Base-by-base conservation (phyloP, 306 rosid genomes). In the Mucuna pruriens region DNA sequence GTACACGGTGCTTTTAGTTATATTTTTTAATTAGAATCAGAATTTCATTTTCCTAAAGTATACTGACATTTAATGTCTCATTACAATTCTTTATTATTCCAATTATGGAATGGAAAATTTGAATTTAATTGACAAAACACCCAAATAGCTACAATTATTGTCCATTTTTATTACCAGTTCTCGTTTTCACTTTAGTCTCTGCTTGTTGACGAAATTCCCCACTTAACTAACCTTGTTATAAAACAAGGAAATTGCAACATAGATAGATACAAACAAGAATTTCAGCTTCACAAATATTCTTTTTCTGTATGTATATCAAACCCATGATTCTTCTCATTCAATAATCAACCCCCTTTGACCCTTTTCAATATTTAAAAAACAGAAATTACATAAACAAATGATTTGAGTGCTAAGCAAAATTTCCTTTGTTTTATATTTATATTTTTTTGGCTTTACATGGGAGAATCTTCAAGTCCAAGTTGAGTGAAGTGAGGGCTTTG, bases 401-500 rank as follows among this genome's bases (percentile, higher is more conserved):
- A 44, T 34, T 15, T 34, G 2, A 49, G 17, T 12, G 15, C 66
- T 49, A 54, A 70, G 20, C 42, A 70, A 70, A 70, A 69, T 42
- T 69, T 70, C 22, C 36, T 67, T 40, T 40, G 10, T 40, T 17
- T 39, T 20, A 4, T 40, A 17, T 55, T 4, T 44, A 0, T 54
- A 31, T 16, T 7, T 55, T 60, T 31, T 31, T 33, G 71, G 71
- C n/a, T 77, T 85, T 58, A 84, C 1, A 71, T 65, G 20, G 86
- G 44, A 80, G 84, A 77, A 83, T 83, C 86, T 78, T 78, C 13
- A 42, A 58, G 69, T 12, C 44, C 69, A 79, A 84, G 83, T 88
- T 88, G 97, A 88, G 95, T 92, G 85, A 95, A 95, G 85, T 95
- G 92, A 61, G 96, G 89, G 64, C 94, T 95, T 83, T 87, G 90